Evolutionary conservation across 371 early-diverging fungal species (phyloP).

Genomic region (Mucor lusitanicus): DNA sequence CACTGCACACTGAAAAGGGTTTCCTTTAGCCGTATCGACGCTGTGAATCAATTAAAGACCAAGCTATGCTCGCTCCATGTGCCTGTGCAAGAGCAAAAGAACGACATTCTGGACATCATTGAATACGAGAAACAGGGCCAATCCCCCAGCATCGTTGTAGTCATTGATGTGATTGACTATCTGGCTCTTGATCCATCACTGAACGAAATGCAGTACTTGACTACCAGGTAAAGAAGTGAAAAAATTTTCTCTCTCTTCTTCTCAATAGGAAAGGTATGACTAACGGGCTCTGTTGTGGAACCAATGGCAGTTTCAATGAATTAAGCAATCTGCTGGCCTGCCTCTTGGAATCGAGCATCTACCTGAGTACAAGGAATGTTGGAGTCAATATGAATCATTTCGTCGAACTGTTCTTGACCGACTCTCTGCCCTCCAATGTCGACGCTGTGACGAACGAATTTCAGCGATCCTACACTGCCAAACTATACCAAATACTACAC

Average conservation of each 20-base stretch:
- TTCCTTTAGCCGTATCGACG: constrained; percentile 18
- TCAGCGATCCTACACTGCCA: neutral
- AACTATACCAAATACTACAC: constrained; percentile 5
- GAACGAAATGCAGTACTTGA: neutral
- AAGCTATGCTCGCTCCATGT: constrained; percentile 21
- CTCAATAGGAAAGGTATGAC: neutral
- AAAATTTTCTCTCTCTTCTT: neutral
- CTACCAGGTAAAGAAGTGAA: constrained; percentile 1
- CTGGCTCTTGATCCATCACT: neutral
- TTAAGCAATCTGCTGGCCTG: constrained; percentile 2
- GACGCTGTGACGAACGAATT: neutral
- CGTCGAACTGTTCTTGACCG: constrained; percentile 10
- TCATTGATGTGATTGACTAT: constrained; percentile 26
- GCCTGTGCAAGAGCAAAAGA: neutral
- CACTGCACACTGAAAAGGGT: neutral
- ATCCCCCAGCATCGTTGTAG: constrained; percentile 33
- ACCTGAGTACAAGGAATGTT: neutral
- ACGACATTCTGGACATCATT: constrained; percentile 23
- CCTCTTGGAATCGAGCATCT: constrained; percentile 8
- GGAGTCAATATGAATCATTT: constrained; percentile 1
- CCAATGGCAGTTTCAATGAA: constrained; percentile 7
- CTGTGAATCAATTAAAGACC: constrained; percentile 22
- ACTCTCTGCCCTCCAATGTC: neutral
- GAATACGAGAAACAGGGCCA: constrained; percentile 30
- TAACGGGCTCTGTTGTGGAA: constrained; percentile 12